A percentile compares a stretch with the other conserved stretches of the same genome.
phyloP scores from a whole-genome alignment of 306 rosid genomes.

The Cicer bijugum region DNA sequence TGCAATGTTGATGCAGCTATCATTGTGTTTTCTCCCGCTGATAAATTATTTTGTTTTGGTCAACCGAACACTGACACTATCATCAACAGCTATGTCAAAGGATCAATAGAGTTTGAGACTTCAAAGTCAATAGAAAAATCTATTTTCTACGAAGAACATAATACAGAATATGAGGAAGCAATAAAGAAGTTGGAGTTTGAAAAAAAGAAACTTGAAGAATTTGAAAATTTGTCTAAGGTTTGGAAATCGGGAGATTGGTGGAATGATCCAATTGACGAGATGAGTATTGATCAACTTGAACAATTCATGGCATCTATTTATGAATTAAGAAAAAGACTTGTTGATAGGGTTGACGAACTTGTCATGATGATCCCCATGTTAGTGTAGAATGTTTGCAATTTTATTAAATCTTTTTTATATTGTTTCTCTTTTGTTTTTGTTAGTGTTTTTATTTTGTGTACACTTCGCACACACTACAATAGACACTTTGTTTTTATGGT shows the following conservation, averaged over 20 bases:
- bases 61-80: conserved; percentile 47
- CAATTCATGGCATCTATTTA: conserved; percentile 37
- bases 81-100: conserved; percentile 40
- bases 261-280: conserved; percentile 50
- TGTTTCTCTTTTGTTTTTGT: no score
- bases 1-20: conserved; percentile 52
- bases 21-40: conserved; percentile 55
- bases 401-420: no score
- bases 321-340: conserved; percentile 50
- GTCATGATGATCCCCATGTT: background rate
- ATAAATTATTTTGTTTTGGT: conserved; percentile 53
- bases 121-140: background rate
- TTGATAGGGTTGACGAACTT: conserved; percentile 31
- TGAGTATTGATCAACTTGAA: conserved; percentile 46
- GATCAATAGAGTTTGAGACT: background rate
- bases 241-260: conserved; percentile 43
- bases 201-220: conserved; percentile 40
- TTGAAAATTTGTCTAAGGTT: background rate
- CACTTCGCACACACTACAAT: no score
- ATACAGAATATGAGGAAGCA: conserved; percentile 45
- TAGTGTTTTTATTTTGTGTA: no score
- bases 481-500: no score
- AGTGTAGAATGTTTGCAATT: no score
- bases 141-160: conserved; percentile 14
- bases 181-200: conserved; percentile 44